phyloP scores from a whole-genome alignment of 495 filamentous ascomycete species.

The Penicillium lagena region DNA sequence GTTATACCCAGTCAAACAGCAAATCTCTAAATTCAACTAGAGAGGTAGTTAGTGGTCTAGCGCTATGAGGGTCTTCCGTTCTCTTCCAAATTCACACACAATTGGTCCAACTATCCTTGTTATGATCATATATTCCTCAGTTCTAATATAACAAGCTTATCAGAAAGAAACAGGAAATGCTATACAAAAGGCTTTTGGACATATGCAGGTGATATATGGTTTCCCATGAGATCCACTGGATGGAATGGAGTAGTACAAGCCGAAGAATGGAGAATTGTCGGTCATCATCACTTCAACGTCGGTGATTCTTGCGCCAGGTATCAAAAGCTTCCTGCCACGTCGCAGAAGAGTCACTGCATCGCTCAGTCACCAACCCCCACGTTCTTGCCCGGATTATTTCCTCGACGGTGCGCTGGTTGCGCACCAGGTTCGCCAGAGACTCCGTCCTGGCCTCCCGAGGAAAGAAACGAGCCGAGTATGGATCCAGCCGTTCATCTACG shows the following conservation, averaged over 20 bases:
- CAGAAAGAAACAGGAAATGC: too few species aligned
- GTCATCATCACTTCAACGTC: slow-evolving; percentile 8
- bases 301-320: slow-evolving; percentile 46
- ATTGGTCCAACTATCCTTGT: too few species aligned
- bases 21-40: too few species aligned
- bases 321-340: slow-evolving; percentile 61
- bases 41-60: too few species aligned
- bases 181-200: background rate
- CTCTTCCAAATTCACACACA: too few species aligned
- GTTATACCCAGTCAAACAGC: too few species aligned
- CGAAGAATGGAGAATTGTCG: background rate
- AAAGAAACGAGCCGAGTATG: slow-evolving; percentile 81
- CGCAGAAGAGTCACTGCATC: slow-evolving; percentile 56
- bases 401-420: slow-evolving; percentile 83
- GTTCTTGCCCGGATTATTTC: slow-evolving; percentile 76
- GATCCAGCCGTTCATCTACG: slow-evolving; percentile 86
- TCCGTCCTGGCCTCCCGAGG: slow-evolving; percentile 81
- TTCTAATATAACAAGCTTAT: too few species aligned
- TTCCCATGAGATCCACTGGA: background rate
- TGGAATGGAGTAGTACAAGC: background rate
- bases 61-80: too few species aligned
- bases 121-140: too few species aligned
- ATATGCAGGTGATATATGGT: slow-evolving; percentile 1
- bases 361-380: slow-evolving; percentile 74
- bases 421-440: slow-evolving; percentile 64